These are phyloP conservation scores for Dactylorhiza incarnata DNA, from an alignment of 106 monocot species.

Conservation along the genomic window DNA sequence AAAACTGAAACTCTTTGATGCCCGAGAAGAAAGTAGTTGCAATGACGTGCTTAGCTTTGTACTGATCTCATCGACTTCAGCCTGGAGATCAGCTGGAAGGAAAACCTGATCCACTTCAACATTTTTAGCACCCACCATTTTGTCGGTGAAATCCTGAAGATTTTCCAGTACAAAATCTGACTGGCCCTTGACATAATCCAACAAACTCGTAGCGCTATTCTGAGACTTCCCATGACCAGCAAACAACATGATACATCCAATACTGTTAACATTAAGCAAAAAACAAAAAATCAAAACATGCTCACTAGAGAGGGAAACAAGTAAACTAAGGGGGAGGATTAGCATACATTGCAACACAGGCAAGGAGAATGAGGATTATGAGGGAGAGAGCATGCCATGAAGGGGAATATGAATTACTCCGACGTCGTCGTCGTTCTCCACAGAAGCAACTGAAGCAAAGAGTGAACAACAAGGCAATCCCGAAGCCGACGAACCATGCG, in stretches of 20 bases:
- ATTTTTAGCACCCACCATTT: conserved; percentile 53
- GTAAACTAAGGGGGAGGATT: not conserved
- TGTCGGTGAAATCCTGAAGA: conserved; percentile 52
- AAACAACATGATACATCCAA: conserved; percentile 58
- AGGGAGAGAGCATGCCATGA: conserved; percentile 46
- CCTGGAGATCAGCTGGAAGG: conserved; percentile 46
- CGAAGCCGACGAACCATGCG: conserved; percentile 66
- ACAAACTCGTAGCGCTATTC: conserved; percentile 41
- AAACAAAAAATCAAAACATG: not conserved
- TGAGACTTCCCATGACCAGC: conserved; percentile 72
- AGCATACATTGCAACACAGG: conserved; percentile 50
- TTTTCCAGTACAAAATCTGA: conserved; percentile 63
- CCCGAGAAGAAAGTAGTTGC: conserved; percentile 29
- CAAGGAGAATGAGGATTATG: conserved; percentile 49
- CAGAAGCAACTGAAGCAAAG: conserved; percentile 45
- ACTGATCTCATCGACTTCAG: conserved; percentile 40
- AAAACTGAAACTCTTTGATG: conserved; percentile 37
- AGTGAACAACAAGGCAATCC: conserved; percentile 34
- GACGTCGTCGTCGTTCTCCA: conserved; percentile 29
- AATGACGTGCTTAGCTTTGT: conserved; percentile 64
- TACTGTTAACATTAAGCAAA: conserved; percentile 21
- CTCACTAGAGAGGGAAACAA: not conserved
- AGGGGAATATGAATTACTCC: conserved; percentile 56
- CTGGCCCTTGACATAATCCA: conserved; percentile 58
- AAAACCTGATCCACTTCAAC: conserved; percentile 40